Evolutionary conservation across 306 rosid species (phyloP), one percentile per base, ranked within the genome.

Genomic region (Myrica gale): DNA sequence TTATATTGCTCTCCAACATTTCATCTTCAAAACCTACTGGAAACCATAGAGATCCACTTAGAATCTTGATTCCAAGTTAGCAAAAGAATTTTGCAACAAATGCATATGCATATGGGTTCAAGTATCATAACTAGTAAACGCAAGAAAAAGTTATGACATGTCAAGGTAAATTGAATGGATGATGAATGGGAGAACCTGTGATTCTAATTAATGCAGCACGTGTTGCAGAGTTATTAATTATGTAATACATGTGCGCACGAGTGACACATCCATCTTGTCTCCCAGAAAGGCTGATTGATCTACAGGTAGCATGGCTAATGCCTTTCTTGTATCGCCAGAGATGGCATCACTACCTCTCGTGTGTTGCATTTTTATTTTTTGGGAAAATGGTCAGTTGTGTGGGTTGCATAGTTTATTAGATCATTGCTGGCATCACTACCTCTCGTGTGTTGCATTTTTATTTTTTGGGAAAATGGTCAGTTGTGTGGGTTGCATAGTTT

Each of bases 181-280:
- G 67, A 11, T 60, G 43, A 23, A 26, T 23, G 41, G 16, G 47
- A 65, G 23, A 21, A 41, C 48, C 69, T 16, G 3, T 32, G 69
- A 65, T 41, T 41, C 47, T 7, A 17, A 41, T 63, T 63, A 39
- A 63, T 15, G 23, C 41, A 16, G 41, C 44, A 32, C 48, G 6
- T 17, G 5, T 39, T 17, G 21, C 12, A 17, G 48, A 65, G 50
- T 41, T 65, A 65, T 7, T 65, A 7, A 41, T 41, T 41, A 3
- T 39, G 42, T 65, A 6, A 17, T 41, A 4, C 69, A 39, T 6
- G 46, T 37, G 69, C 46, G 20, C 69, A 39, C 69, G 47, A 63
- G 69, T 63, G 69, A 39, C 23, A 63, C 26, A 42, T 10, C 70
- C 70, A 65, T 65, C 50, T 39, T 65, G 50, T 65, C 70, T 17